Evolutionary conservation across 768 basidiomycete species (phyloP).

Genomic region (Chalciporus sphaerocephalus): DNA sequence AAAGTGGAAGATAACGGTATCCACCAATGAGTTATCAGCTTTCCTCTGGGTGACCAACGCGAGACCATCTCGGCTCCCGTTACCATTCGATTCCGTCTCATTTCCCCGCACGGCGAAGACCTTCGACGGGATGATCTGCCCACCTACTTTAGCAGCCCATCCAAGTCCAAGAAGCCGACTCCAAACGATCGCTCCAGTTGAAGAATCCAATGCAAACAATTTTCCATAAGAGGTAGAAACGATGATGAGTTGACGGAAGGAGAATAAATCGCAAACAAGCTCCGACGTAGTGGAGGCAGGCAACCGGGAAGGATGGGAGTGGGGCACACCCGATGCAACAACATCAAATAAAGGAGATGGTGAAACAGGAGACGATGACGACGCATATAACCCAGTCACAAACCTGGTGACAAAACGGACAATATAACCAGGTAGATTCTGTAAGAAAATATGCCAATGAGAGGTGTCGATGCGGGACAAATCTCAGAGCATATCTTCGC

Average conservation of each 20-base stretch:
- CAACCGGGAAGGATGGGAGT: constrained; percentile 16
- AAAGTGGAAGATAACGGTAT: constrained; percentile 74
- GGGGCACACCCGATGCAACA: constrained; percentile 16
- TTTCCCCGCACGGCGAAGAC: constrained; percentile 46
- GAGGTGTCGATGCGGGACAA: not conserved
- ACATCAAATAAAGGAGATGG: not conserved
- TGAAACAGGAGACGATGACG: constrained; percentile 37
- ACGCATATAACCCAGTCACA: constrained; percentile 60
- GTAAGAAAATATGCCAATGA: not conserved
- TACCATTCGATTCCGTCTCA: constrained; percentile 23
- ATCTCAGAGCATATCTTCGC: constrained; percentile 42
- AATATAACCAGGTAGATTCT: constrained; percentile 72
- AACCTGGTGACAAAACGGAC: constrained; percentile 67
- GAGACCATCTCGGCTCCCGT: constrained; percentile 41
- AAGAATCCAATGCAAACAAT: constrained; percentile 77
- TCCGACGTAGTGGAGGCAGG: constrained; percentile 32
- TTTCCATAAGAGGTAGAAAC: constrained; percentile 69
- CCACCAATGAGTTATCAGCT: constrained; percentile 62
- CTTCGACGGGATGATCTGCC: constrained; percentile 52
- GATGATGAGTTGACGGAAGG: constrained; percentile 81
- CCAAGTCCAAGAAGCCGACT: constrained; percentile 71
- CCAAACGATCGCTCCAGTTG: constrained; percentile 77
- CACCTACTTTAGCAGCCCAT: constrained; percentile 57
- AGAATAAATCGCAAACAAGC: constrained; percentile 72
- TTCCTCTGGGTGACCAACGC: constrained; percentile 58